Conservation (phyloP, 306 rosid species). For the Oxytropis ochrocephala region DNA sequence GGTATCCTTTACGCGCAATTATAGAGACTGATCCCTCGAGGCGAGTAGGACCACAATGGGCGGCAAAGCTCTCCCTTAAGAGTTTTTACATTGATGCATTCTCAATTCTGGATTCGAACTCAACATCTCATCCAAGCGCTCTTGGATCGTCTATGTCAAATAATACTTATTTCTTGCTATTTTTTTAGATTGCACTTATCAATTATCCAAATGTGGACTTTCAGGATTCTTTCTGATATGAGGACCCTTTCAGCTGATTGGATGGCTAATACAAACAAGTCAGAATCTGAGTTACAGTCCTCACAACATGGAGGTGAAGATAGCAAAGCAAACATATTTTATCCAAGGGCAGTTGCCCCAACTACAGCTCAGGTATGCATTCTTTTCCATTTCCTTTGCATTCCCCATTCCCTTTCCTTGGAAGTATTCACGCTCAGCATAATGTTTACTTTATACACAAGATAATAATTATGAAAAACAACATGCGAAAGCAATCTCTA, state of each 20-base stretch:
- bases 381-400: constrained; percentile 10
- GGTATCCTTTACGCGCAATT: too few relatives aligned
- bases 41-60: too few relatives aligned
- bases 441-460: too few relatives aligned
- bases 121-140: too few relatives aligned
- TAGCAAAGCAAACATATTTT: constrained; percentile 70
- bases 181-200: constrained; percentile 15
- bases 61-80: too few relatives aligned
- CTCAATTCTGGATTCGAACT: too few relatives aligned
- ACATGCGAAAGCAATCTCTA: too few relatives aligned
- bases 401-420: not conserved
- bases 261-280: constrained; percentile 92
- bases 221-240: constrained; percentile 99
- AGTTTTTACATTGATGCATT: too few relatives aligned
- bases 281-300: constrained; percentile 77
- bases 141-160: not conserved
- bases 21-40: too few relatives aligned
- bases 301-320: constrained; percentile 92
- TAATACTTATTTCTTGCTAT: not conserved
- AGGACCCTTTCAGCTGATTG: constrained; percentile 99
- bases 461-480: too few relatives aligned
- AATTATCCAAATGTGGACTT: constrained; percentile 27
- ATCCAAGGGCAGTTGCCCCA: constrained; percentile 96
- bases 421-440: too few relatives aligned
- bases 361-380: constrained; percentile 85